Conservation (phyloP, 495 filamentous ascomycete species). For the Tuber brumale region DNA sequence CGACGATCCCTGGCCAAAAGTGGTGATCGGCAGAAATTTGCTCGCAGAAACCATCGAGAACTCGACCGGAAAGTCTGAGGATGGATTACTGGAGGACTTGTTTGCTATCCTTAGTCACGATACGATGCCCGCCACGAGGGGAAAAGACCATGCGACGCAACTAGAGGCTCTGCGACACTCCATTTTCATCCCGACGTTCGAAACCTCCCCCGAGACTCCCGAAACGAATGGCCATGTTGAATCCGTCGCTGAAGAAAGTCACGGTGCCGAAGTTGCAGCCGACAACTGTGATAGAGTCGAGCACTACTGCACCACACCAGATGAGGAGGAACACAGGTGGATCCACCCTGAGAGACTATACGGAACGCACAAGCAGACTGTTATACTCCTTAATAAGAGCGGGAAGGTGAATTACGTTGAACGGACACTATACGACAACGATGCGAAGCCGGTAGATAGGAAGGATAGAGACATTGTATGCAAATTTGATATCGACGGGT, state of each 20-base stretch:
- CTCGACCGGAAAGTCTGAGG: slow-evolving; percentile 50
- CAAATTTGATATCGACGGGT: slow-evolving; percentile 62
- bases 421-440: slow-evolving; percentile 68
- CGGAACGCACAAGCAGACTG: slow-evolving; percentile 89
- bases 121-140: slow-evolving; percentile 59
- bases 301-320: slow-evolving; percentile 9
- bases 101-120: slow-evolving; percentile 64
- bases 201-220: slow-evolving; percentile 26
- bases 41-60: slow-evolving; percentile 45
- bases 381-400: slow-evolving; percentile 68
- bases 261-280: background rate
- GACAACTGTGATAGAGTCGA: background rate
- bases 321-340: slow-evolving; percentile 40
- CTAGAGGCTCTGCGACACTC: slow-evolving; percentile 64
- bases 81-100: slow-evolving; percentile 62
- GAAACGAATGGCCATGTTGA: slow-evolving; percentile 39
- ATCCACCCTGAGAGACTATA: slow-evolving; percentile 49
- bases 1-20: slow-evolving; percentile 77
- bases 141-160: slow-evolving; percentile 55
- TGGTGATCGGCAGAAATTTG: slow-evolving; percentile 52
- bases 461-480: slow-evolving; percentile 58
- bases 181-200: slow-evolving; percentile 68
- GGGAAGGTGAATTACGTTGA: slow-evolving; percentile 77
- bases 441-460: slow-evolving; percentile 55
- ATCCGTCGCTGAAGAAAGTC: slow-evolving; percentile 12